Base-by-base conservation (phyloP, 106 monocot genomes). In the Amphibolis antarctica region DNA sequence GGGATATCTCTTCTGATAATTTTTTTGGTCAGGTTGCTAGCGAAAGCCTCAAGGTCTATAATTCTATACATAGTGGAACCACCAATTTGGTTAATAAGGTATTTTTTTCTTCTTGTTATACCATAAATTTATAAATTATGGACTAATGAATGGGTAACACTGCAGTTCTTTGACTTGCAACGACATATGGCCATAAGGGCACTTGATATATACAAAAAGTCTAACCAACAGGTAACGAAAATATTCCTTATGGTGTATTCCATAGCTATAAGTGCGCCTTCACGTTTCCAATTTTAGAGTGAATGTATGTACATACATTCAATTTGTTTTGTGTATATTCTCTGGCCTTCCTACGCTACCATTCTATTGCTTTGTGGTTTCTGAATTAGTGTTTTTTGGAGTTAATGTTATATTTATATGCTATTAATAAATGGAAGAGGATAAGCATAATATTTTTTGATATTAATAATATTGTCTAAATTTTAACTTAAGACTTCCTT, bases 81-180 rank as follows among this genome's bases (percentile, higher is more conserved):
- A 65, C 72, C 27, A 94, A 94, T 71, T 70, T 94, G 77, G 81
- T 76, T 42, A 89, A 94, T 71, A 89, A 94, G 89, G 93, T 94
- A 86, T 51, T 28, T n/a, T 18, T 67, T 54, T 66, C 9, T n/a
- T 9, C 50, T 26, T 55, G 62, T 22, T 47, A 14, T 44, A 6
- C 17, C 14, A 60, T 10, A 10, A 9, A 60, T 36, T 60, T 31
- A 10, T 26, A 60, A 60, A 15, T 60, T 28, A 15, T 59, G 59
- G 31, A 29, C 24, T 30, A 19, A 17, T 59, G 28, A 13, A 19
- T 7, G 13, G 21, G 21, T 44, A 14, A 46, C 66, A 18, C 65
- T 28, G 52, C 79, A 94, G 93, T 94, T 94, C 60, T 94, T 94
- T 82, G 93, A 94, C 75, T 86, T 94, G 93, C 81, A 89, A 74